Conservation (phyloP, 2,329 filamentous ascomycete species). For the Lecanosticta acicola region DNA sequence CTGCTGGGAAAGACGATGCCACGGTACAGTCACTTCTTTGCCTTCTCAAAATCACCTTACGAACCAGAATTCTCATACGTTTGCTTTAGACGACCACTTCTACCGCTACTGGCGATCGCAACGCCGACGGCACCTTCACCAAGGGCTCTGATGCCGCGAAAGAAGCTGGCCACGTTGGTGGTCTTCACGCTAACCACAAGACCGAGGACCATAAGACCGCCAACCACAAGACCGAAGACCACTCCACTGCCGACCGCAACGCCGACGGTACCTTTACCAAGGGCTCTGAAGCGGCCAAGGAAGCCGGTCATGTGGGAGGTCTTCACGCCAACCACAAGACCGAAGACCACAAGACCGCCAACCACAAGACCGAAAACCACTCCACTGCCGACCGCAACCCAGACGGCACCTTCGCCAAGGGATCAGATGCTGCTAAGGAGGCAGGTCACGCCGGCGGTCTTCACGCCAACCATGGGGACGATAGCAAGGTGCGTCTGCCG, state of each 20-base stretch:
- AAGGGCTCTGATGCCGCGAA: conserved; percentile 27
- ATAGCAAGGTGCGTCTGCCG: not conserved
- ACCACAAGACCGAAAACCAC: not conserved
- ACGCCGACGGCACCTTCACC: conserved; percentile 27
- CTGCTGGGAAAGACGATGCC: conserved; percentile 5
- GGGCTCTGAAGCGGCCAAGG: conserved; percentile 25
- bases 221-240: not conserved
- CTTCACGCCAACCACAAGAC: conserved; percentile 13
- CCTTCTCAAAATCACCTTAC: not conserved
- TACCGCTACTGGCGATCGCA: conserved; percentile 30
- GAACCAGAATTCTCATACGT: conserved; percentile 2
- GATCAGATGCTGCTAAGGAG: conserved; percentile 24
- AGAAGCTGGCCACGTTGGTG: conserved; percentile 26
- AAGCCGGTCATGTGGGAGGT: conserved; percentile 26
- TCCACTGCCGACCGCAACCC: conserved; percentile 3
- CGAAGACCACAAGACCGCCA: not conserved
- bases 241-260: conserved; percentile 2
- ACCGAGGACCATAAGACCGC: not conserved
- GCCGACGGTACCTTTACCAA: conserved; percentile 16
- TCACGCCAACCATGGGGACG: conserved; percentile 10
- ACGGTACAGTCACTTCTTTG: not conserved
- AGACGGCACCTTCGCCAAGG: conserved; percentile 19
- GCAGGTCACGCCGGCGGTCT: conserved; percentile 26
- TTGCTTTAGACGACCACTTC: conserved; percentile 16
- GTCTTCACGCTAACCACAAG: conserved; percentile 16